These are phyloP conservation scores for Eustoma russellianum DNA, from an alignment of 257 asterid species.

Conservation along the genomic window DNA sequence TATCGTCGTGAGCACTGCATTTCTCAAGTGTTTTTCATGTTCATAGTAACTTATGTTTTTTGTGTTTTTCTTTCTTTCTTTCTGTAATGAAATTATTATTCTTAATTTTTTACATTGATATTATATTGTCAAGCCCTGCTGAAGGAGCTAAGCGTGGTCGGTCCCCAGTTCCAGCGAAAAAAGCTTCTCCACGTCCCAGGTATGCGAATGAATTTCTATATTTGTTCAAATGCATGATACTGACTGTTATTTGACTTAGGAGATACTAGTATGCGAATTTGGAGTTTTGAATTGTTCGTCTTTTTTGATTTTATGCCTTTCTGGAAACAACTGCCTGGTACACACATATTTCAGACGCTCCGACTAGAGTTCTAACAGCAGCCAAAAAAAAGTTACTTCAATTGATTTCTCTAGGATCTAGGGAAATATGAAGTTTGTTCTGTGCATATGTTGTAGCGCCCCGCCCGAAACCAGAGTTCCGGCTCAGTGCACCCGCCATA, in stretches of 20 bases:
- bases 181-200: slow-evolving; percentile 88
- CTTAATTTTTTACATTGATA: background rate
- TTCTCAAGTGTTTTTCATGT: background rate
- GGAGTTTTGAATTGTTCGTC: background rate
- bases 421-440: too few relatives aligned
- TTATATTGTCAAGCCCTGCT: slow-evolving; percentile 41
- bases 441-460: too few relatives aligned
- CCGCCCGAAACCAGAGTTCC: too few relatives aligned
- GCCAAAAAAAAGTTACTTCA: too few relatives aligned
- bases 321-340: background rate
- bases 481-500: too few relatives aligned
- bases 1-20: background rate
- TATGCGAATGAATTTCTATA: slow-evolving; percentile 7
- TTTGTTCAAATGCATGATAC: background rate
- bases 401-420: too few relatives aligned
- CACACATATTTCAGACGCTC: too few relatives aligned
- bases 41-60: background rate
- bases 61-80: background rate
- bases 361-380: too few relatives aligned
- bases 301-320: background rate
- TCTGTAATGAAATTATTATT: background rate
- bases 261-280: too few relatives aligned
- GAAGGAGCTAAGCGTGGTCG: slow-evolving; percentile 74
- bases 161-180: slow-evolving; percentile 73
- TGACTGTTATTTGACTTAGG: too few relatives aligned